Evolutionary conservation across 1,284 basidiomycete species (phyloP).

Genomic region (Tranzscheliella williamsii): DNA sequence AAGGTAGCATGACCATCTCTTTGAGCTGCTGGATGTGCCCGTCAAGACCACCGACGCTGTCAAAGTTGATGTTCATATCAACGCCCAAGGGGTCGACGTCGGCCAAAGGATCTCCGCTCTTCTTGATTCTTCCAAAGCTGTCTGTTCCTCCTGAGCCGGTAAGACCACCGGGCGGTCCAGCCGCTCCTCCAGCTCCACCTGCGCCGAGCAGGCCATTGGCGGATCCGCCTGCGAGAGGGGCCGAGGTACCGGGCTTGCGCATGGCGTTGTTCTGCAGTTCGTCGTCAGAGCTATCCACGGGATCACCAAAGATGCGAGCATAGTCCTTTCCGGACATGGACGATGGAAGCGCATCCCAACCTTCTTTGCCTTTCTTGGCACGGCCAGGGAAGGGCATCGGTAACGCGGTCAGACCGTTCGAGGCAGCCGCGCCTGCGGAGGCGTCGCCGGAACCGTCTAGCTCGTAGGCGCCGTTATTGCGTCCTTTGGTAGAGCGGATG

Average conservation of each 20-base stretch:
- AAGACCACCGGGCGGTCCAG: constrained; percentile 36
- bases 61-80: constrained; percentile 90
- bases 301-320: constrained; percentile 53
- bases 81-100: constrained; percentile 95
- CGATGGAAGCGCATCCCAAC: constrained; percentile 47
- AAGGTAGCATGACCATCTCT: constrained; percentile 95
- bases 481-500: constrained; percentile 5
- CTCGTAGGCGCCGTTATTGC: constrained; percentile 21
- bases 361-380: constrained; percentile 46
- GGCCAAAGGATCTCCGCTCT: constrained; percentile 70
- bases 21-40: constrained; percentile 95
- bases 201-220: constrained; percentile 40
- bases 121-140: constrained; percentile 53
- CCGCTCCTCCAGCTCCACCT: constrained; percentile 32
- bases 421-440: constrained; percentile 4
- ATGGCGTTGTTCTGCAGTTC: constrained; percentile 42
- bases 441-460: constrained; percentile 7
- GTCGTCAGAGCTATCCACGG: constrained; percentile 55
- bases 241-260: constrained; percentile 26
- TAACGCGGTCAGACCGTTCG: constrained; percentile 2
- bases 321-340: constrained; percentile 58
- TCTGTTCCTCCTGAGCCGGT: constrained; percentile 32
- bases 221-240: constrained; percentile 13
- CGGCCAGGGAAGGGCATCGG: constrained; percentile 39
- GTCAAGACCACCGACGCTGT: constrained; percentile 95